These are phyloP conservation scores for Tulasnella sp. DNA, from an alignment of 768 basidiomycete genomes.

Conservation along the genomic window DNA sequence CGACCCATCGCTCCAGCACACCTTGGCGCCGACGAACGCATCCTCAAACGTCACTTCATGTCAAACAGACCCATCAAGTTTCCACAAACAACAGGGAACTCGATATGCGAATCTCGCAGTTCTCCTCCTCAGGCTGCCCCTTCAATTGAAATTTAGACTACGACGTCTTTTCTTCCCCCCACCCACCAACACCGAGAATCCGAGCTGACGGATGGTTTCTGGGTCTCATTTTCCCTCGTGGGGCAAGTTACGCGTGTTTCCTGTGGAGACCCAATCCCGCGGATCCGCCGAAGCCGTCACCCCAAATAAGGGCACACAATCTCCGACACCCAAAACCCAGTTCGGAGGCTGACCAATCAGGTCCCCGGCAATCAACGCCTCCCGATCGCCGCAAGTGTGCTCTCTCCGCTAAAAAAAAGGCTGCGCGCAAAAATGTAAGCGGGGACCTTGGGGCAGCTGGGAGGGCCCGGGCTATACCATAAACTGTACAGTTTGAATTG, in stretches of 20 bases:
- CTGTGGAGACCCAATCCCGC: conserved; percentile 7
- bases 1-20: background rate
- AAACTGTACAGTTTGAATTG: background rate
- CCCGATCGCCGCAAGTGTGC: background rate
- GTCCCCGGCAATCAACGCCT: background rate
- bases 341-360: background rate
- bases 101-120: background rate
- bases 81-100: background rate
- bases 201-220: background rate
- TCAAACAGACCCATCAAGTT: background rate
- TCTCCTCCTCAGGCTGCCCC: background rate
- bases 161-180: background rate
- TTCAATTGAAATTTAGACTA: conserved; percentile 14
- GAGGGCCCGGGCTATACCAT: background rate
- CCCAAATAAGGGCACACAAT: conserved; percentile 14
- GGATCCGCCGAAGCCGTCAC: background rate
- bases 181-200: background rate
- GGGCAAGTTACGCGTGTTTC: background rate
- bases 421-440: background rate
- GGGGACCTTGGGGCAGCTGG: background rate
- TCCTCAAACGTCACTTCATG: background rate
- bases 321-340: conserved; percentile 14
- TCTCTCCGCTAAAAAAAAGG: background rate
- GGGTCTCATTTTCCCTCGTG: background rate
- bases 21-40: background rate